These are phyloP conservation scores for Agaricales sp. DNA, from an alignment of 1,284 basidiomycete species.

Conservation along the genomic window DNA sequence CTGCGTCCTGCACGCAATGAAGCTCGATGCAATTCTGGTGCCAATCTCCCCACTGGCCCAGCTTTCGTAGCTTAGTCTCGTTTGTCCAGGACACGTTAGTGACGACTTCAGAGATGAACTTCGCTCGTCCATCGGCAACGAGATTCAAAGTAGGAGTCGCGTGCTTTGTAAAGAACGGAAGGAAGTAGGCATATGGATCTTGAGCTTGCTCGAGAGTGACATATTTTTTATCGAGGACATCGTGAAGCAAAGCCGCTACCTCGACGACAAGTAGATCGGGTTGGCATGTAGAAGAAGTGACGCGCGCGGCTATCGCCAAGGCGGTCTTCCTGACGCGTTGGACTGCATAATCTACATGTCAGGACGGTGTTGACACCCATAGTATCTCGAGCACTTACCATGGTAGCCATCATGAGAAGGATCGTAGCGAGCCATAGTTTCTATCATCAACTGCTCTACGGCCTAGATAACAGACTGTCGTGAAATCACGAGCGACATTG, in stretches of 20 bases:
- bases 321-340: constrained; percentile 75
- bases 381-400: constrained; percentile 35
- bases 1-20: constrained; percentile 89
- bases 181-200: constrained; percentile 56
- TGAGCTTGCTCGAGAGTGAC: constrained; percentile 44
- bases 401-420: constrained; percentile 87
- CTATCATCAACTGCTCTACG: constrained; percentile 64
- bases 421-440: constrained; percentile 78
- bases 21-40: constrained; percentile 71
- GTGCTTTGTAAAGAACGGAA: constrained; percentile 50
- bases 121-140: constrained; percentile 48
- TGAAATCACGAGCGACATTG: background rate
- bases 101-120: constrained; percentile 49
- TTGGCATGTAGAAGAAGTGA: constrained; percentile 25
- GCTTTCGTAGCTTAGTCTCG: constrained; percentile 58
- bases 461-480: constrained; percentile 33
- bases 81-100: constrained; percentile 84
- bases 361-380: constrained; percentile 3
- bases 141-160: constrained; percentile 39
- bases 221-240: constrained; percentile 84
- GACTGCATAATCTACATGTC: constrained; percentile 36
- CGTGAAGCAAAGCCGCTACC: constrained; percentile 82
- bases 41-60: constrained; percentile 56
- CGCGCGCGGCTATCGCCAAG: constrained; percentile 42
- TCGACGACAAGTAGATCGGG: constrained; percentile 72